Conservation (phyloP, 75 land plant species). For the Pinus taeda region DNA sequence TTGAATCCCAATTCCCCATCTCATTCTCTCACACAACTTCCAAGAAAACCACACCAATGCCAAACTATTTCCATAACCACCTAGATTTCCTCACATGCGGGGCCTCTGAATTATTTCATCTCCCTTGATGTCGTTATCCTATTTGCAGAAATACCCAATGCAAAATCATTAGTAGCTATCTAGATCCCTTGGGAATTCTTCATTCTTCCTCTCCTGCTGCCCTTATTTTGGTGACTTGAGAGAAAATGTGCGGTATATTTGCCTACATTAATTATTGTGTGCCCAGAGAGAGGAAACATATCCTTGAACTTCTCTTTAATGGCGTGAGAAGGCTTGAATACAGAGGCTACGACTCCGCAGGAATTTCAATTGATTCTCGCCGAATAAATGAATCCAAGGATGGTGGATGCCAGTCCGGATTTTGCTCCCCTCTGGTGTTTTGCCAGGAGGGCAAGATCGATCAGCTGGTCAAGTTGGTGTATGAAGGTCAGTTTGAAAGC, state of each 20-base stretch:
- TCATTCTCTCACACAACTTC: too few species aligned
- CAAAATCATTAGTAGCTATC: background rate
- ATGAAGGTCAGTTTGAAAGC: conserved; percentile 43
- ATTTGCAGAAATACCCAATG: background rate
- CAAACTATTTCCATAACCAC: too few species aligned
- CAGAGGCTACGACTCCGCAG: conserved; percentile 96
- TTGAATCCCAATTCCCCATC: too few species aligned
- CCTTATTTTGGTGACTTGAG: background rate
- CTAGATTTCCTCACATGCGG: too few species aligned
- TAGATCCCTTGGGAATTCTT: background rate
- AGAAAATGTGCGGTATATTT: conserved; percentile 92
- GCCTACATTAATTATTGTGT: conserved; percentile 86
- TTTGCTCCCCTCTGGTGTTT: conserved; percentile 73
- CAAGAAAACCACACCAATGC: too few species aligned
- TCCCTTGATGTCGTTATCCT: too few species aligned
- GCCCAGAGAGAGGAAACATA: conserved; percentile 67
- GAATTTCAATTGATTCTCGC: conserved; percentile 78
- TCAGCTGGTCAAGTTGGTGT: conserved; percentile 83
- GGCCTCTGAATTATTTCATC: too few species aligned
- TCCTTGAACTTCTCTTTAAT: conserved; percentile 86
- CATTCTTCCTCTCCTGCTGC: background rate
- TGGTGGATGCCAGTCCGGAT: background rate
- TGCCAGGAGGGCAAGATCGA: conserved; percentile 97
- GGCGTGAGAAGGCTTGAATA: conserved; percentile 92
- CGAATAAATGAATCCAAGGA: background rate